Percentiles rank a stretch among this genome's conserved stretches.
phyloP scores from a whole-genome alignment of 2,329 filamentous ascomycete genomes.

The Sphaceloma murrayae region DNA sequence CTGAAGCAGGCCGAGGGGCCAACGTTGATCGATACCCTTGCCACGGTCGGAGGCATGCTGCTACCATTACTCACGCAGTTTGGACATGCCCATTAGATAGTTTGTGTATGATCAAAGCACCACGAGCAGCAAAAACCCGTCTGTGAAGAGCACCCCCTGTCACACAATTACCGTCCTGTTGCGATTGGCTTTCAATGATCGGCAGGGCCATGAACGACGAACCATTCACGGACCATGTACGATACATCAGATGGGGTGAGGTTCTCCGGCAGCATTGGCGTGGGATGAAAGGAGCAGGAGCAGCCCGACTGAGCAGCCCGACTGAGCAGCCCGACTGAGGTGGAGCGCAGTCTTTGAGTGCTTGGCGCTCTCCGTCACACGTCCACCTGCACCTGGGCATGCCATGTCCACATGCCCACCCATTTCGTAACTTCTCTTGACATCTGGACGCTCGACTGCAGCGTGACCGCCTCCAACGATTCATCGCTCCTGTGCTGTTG shows the following conservation, averaged over 20 bases:
- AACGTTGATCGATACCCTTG: slow-evolving; percentile 46
- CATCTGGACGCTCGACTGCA: background rate
- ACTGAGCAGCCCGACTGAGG: no score
- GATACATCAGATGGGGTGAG: background rate
- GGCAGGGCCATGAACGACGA: slow-evolving; percentile 2
- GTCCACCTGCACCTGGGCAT: background rate
- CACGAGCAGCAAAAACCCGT: no score
- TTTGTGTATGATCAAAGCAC: no score
- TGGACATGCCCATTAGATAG: slow-evolving; percentile 55
- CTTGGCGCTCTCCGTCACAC: no score
- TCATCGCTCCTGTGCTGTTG: no score
- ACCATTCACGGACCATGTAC: slow-evolving; percentile 8
- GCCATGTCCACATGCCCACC: background rate
- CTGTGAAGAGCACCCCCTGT: no score
- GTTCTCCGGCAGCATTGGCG: background rate
- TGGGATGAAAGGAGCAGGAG: background rate
- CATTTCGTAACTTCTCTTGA: background rate
- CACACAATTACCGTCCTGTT: no score
- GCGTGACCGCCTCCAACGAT: background rate
- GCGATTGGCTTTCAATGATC: slow-evolving; percentile 4
- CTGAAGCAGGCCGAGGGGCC: slow-evolving; percentile 17
- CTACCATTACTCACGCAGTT: slow-evolving; percentile 68
- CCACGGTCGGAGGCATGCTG: slow-evolving; percentile 66
- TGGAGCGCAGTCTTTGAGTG: no score
- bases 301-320: background rate